Evolutionary conservation across 2,329 filamentous ascomycete genomes (phyloP).

Genomic region (Penicillium sclerotiorum): DNA sequence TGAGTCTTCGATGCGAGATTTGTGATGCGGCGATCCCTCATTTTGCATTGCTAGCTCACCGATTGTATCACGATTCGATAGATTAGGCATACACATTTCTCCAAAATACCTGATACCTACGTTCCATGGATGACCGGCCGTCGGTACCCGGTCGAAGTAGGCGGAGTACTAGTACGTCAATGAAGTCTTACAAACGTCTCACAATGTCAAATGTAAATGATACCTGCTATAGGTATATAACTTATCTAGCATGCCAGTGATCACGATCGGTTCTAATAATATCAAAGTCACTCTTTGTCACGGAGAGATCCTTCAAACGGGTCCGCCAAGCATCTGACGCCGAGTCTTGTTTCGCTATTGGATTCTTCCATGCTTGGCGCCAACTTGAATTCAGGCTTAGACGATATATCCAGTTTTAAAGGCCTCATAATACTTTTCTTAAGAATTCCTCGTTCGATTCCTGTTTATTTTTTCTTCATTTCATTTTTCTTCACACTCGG

Average conservation of each 20-base stretch:
- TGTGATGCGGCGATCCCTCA: constrained; percentile 52
- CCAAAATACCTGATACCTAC: too few relatives aligned
- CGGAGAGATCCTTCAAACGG: too few relatives aligned
- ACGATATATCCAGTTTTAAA: neutral
- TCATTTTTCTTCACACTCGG: neutral
- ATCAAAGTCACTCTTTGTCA: too few relatives aligned
- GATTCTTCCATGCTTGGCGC: constrained; percentile 20
- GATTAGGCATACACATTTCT: constrained; percentile 2
- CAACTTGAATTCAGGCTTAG: neutral
- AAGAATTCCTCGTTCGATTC: neutral
- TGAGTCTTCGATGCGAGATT: constrained; percentile 39
- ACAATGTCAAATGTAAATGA: too few relatives aligned
- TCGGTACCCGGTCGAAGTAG: too few relatives aligned
- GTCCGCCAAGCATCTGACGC: neutral
- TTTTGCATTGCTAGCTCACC: constrained; percentile 55
- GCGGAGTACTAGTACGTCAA: too few relatives aligned
- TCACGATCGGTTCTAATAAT: too few relatives aligned
- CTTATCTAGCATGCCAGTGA: too few relatives aligned
- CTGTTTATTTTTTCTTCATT: neutral
- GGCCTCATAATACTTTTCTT: neutral
- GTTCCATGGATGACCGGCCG: too few relatives aligned
- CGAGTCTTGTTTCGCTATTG: constrained; percentile 2
- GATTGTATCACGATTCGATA: constrained; percentile 47
- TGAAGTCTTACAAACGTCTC: too few relatives aligned
- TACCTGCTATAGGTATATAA: too few relatives aligned